Base-by-base conservation (phyloP, 805 yeast genomes). In the Starmerella stellata region DNA sequence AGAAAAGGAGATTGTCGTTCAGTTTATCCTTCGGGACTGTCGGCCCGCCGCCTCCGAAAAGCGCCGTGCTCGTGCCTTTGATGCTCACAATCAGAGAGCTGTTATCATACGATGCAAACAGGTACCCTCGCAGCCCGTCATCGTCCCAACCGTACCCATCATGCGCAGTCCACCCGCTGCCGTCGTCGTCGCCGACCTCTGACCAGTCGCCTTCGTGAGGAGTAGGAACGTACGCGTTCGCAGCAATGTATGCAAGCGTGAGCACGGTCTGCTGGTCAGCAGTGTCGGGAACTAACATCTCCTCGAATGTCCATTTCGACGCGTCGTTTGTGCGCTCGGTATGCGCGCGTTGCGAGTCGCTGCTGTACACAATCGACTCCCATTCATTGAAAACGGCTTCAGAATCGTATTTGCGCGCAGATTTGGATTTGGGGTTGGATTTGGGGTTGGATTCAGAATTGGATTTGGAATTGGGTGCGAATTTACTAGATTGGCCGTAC, bases 41-140 rank as follows among this genome's bases (percentile, higher is more conserved):
- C 37, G 78, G 94, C 1, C 50, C 71, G 56, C 63, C 66, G 23
- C 47, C 47, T 37, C 56, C 58, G 11, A 76, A 52, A 3, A 75
- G 73, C 0, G 83, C 79, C 0, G 95, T 93, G 36, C 85, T 72
- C 1, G 98, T 87, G 1, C 98, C 98, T 56, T 90, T 90, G 41
- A 82, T 64, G 0, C 93, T 72, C 23, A 90, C 69, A 1, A 90
- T 77, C 14, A 81, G 80, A 0, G 68, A 60, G 8, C 66, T 54
- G 2, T 74, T 66, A 36, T 65, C 67, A 18, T 62, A 60, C 42
- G 70, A 72, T 7, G 72, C 74, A 58, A 90, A 90, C 1, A 90
- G 72, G 54, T 90, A 95, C 2, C 98, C 98, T 33, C 98, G 65
- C 2, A 90, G 58, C 1, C 95, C 95, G 44, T 70, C 73, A 8